Base-by-base conservation (phyloP, 768 basidiomycete species). In the Strobilomyces echinocephalus region DNA sequence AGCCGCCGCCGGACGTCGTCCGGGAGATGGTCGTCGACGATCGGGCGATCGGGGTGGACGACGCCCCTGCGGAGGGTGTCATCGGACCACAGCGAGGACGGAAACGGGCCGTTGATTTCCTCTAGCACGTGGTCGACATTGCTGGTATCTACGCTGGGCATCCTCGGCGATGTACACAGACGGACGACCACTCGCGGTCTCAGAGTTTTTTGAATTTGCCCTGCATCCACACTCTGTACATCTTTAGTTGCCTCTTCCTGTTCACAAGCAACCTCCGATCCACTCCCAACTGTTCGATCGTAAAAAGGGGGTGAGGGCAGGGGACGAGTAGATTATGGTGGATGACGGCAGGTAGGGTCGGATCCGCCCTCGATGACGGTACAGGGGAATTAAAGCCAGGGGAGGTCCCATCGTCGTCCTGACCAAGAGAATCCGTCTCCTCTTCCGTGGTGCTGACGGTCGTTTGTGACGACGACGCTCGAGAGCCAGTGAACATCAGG, bases 221-320 rank as follows among this genome's bases (percentile, higher is more conserved):
- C 70, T 95, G 92, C 84, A 94, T 83, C 92, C 92, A 95, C 0
- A 94, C 88, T 43, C 97, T 77, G 67, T 95, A 97, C 97, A 99
- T 99, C 71, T 95, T 95, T 47, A 97, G 72, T 72, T 94, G 88
- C 54, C 91, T 77, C 72, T 97, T 97, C 43, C 97, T 79, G 65
- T 99, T 99, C 49, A 99, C 85, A 41, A 98, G 76, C 52, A 99
- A 72, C 40, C 97, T 79, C 8, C 94, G 76, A 73, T 99, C 97
- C 7, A 94, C 81, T 2, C 93, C 94, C 2, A 98, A 77, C 63
- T 92, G 89, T 52, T 85, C 81, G n/a, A 83, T 79, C n/a, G 75
- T 65, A 69, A 97, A 95, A 34, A 92, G 73, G 6, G 85, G 83
- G 43, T 83, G 82, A 1, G 76, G 74, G 39, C 53, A 54, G 20